These are phyloP conservation scores for Moniliella sp. DNA, from an alignment of 1,284 basidiomycete species.

Conservation along the genomic window DNA sequence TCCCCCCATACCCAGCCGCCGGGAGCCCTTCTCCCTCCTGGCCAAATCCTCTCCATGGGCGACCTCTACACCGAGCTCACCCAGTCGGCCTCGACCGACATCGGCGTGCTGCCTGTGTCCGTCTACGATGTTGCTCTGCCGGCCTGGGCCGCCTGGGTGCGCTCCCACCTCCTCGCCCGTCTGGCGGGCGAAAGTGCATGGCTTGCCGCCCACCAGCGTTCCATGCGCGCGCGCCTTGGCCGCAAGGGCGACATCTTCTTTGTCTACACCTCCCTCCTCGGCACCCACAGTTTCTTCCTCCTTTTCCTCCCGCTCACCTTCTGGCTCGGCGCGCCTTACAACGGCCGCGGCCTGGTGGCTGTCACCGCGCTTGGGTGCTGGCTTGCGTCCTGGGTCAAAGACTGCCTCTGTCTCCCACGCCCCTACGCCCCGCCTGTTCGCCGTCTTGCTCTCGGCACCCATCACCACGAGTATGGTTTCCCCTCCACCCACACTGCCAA, in stretches of 20 bases:
- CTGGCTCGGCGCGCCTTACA: conserved; percentile 57
- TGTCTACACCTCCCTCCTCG: conserved; percentile 62
- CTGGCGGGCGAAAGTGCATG: no score
- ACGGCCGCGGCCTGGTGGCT: conserved; percentile 45
- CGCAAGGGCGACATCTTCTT: conserved; percentile 54
- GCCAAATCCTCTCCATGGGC: no score
- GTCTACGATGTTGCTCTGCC: no score
- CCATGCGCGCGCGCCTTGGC: no score
- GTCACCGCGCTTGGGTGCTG: conserved; percentile 65
- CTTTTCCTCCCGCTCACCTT: conserved; percentile 61
- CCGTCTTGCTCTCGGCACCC: conserved; percentile 42
- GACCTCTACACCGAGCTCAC: no score
- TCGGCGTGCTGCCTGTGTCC: no score
- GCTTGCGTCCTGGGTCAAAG: conserved; percentile 60
- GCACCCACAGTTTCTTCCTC: conserved; percentile 79
- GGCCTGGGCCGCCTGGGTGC: no score
- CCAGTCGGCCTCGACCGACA: no score
- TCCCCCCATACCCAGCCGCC: no score
- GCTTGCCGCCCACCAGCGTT: no score
- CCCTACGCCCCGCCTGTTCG: conserved; percentile 76
- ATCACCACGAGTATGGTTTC: conserved; percentile 52
- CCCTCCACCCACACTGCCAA: conserved; percentile 90
- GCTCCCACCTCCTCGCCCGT: no score
- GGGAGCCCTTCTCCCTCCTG: no score
- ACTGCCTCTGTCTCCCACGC: conserved; percentile 69